Base-by-base conservation (phyloP, 2,329 filamentous ascomycete species). In the Ilyonectria sp. region DNA sequence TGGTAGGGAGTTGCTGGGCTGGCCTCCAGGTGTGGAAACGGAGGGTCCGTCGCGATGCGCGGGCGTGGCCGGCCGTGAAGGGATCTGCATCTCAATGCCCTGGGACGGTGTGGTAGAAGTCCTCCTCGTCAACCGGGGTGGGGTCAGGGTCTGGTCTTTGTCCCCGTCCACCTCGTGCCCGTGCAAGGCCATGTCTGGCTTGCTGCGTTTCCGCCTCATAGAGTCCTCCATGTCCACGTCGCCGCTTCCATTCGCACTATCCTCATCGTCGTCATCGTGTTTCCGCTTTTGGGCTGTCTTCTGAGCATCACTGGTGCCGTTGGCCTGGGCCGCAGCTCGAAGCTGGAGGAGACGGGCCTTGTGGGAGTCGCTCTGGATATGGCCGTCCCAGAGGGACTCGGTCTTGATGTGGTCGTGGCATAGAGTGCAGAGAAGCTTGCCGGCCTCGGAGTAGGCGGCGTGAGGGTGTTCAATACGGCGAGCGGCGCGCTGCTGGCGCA, bases 401-500 rank as follows among this genome's bases (percentile, higher is more conserved):
- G 88, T 85, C 79, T 91, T 92, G 75, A 94, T 78, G 43, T 85
- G 82, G 55, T 90, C 85, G 76, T 87, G 88, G 76, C 92, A 94
- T 26, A 92, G 80, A 67, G 86, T 87, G 82, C 92, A 94, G 31
- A 90, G 82, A 1, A 94, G 87, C 75, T 89, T 91, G 68, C 92
- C 92, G 15, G 89, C 85, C 69, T 90, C 86, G 6, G 91, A 90
- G 82, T 94, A 94, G 60, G 86, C 83, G 47, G 91, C 91, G 74
- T 91, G 85, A 4, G 91, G 89, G 74, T 94, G 91, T 58, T 90
- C 87, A 75, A 95, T 90, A 71, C 92, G 89, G 64, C 94, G 90
- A 69, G 92, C 88, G 63, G 90, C 90, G 71, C 93, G 90, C 80
- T 95, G 92, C 76, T 91, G 92, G 74, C 93, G 92, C 65, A 97